Conservation (phyloP, 1,284 basidiomycete genomes). For the Puccinia polysora region DNA sequence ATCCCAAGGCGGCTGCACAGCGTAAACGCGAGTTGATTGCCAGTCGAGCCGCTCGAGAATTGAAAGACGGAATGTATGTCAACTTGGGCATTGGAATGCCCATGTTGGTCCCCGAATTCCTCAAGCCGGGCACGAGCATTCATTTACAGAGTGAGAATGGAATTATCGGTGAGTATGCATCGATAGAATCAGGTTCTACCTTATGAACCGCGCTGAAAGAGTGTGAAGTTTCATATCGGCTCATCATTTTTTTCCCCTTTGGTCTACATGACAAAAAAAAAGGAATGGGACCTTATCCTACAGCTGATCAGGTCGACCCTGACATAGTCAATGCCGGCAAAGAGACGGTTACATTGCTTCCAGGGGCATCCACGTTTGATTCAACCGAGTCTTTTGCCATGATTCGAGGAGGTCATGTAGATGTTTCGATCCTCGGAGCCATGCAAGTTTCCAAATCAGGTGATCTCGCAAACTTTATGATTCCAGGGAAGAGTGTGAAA, state of each 20-base stretch:
- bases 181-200: background rate
- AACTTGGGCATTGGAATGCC: conserved; percentile 76
- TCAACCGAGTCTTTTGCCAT: conserved; percentile 88
- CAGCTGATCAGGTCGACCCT: conserved; percentile 76
- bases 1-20: conserved; percentile 48
- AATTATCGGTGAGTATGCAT: conserved; percentile 64
- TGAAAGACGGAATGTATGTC: conserved; percentile 79
- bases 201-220: background rate
- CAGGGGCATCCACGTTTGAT: conserved; percentile 88
- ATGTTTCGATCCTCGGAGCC: conserved; percentile 84
- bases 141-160: conserved; percentile 95
- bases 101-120: conserved; percentile 80
- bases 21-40: conserved; percentile 70
- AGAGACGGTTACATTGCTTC: conserved; percentile 53
- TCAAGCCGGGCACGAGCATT: conserved; percentile 72
- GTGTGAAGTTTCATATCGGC: background rate
- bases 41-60: conserved; percentile 78
- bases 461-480: conserved; percentile 97
- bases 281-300: conserved; percentile 88
- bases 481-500: conserved; percentile 67
- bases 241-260: background rate
- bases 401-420: conserved; percentile 89
- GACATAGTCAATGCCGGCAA: conserved; percentile 70
- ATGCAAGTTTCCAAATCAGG: conserved; percentile 91
- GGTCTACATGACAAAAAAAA: background rate